Evolutionary conservation across 2,329 filamentous ascomycete genomes (phyloP).

Genomic region (Nemania sp.): DNA sequence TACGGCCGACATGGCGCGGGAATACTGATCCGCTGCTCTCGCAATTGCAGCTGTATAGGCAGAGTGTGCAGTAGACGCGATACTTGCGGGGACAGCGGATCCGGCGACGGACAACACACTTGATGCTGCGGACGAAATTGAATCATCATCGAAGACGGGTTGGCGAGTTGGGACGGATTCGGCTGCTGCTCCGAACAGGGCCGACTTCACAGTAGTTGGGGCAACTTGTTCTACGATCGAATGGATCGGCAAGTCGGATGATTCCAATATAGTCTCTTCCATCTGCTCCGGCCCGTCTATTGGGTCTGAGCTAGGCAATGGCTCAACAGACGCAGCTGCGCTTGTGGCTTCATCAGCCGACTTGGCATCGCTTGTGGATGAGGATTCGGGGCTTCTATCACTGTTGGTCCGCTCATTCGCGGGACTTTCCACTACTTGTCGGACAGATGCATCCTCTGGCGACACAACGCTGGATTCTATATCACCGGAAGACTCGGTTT

Average conservation of each 20-base stretch:
- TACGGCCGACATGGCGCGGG: conserved; percentile 67
- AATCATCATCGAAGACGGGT: conserved; percentile 56
- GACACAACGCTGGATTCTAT: conserved; percentile 18
- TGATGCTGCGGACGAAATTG: conserved; percentile 46
- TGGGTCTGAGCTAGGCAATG: conserved; percentile 28
- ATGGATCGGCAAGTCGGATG: conserved; percentile 33
- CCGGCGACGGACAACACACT: conserved; percentile 43
- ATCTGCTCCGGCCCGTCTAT: conserved; percentile 38
- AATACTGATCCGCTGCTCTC: conserved; percentile 69
- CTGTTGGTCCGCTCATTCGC: conserved; percentile 31
- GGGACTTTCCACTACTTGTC: conserved; percentile 24
- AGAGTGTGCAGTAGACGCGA: conserved; percentile 53
- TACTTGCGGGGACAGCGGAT: conserved; percentile 44
- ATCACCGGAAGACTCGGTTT: conserved; percentile 32
- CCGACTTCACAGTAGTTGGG: conserved; percentile 48
- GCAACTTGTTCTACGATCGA: conserved; percentile 29
- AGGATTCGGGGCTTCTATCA: conserved; percentile 27
- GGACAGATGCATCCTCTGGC: too few species aligned
- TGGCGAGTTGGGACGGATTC: conserved; percentile 53
- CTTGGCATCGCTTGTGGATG: conserved; percentile 22
- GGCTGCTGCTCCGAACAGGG: conserved; percentile 56
- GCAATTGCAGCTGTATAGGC: conserved; percentile 69
- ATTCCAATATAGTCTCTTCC: conserved; percentile 43
- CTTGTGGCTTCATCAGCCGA: conserved; percentile 36
- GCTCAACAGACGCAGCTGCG: conserved; percentile 37